A percentile compares a stretch with the other conserved stretches of the same genome.
Evolutionary conservation across 345 rosid species (phyloP).

Genomic region (Pistacia vera): DNA sequence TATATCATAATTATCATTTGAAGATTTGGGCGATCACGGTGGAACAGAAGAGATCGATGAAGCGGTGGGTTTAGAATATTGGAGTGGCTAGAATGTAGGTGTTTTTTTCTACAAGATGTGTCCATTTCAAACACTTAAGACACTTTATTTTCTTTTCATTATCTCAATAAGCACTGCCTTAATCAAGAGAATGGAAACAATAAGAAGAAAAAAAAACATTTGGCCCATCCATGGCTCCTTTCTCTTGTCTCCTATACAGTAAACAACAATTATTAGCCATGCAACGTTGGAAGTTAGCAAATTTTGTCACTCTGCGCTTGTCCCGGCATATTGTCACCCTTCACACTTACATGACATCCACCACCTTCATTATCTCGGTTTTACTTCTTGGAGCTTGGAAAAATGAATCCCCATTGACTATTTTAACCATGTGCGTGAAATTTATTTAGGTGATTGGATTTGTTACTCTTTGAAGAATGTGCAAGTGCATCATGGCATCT

Average conservation of each 20-base stretch:
- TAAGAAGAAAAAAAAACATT: conserved; percentile 12
- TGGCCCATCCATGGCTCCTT: conserved; percentile 39
- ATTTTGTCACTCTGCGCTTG: conserved; percentile 4
- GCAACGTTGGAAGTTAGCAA: conserved; percentile 9
- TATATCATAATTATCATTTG: not conserved
- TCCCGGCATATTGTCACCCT: conserved; percentile 23
- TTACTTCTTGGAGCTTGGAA: not conserved
- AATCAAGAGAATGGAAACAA: conserved; percentile 33
- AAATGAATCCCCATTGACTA: not conserved
- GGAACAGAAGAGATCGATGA: conserved; percentile 5
- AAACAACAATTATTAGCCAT: conserved; percentile 13
- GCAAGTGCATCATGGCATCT: not conserved
- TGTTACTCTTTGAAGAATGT: not conserved
- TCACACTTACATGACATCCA: conserved; percentile 9
- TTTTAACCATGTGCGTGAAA: not conserved
- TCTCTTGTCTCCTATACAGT: conserved; percentile 35
- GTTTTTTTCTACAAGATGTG: conserved; percentile 42
- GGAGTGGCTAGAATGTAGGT: conserved; percentile 22
- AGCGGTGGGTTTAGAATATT: not conserved
- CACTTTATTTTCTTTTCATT: conserved; percentile 35
- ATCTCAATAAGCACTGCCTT: conserved; percentile 14
- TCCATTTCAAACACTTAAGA: conserved; percentile 25
- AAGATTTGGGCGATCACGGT: conserved; percentile 7
- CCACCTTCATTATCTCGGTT: conserved; percentile 9
- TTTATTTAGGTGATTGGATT: not conserved